phyloP scores from a whole-genome alignment of 169 alveolate genomes.

The Amoebophrya sp. region DNA sequence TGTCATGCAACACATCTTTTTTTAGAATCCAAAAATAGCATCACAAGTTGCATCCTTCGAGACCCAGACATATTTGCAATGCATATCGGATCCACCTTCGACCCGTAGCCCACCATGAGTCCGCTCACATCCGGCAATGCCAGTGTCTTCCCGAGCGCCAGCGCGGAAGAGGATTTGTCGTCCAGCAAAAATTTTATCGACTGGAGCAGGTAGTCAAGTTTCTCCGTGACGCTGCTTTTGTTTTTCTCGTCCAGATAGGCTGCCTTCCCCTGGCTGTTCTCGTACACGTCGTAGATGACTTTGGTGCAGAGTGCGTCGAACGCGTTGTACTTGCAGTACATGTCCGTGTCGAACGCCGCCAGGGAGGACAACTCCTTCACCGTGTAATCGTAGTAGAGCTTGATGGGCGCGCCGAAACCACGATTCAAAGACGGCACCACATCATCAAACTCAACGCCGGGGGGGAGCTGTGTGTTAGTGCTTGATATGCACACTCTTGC shows the following conservation, averaged over 20 bases:
- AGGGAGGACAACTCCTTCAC: slow-evolving; percentile 71
- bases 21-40: no score
- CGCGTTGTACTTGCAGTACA: slow-evolving; percentile 16
- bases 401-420: not conserved
- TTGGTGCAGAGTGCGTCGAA: not conserved
- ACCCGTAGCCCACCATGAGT: not conserved
- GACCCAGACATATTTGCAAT: no score
- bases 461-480: not conserved
- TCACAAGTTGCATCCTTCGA: no score
- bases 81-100: not conserved
- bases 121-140: not conserved
- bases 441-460: not conserved
- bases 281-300: not conserved
- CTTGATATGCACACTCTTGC: no score
- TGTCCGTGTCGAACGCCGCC: slow-evolving; percentile 75
- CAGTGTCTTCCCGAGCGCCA: not conserved
- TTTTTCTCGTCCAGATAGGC: no score
- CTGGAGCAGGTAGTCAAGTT: no score
- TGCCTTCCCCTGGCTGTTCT: not conserved
- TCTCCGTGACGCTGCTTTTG: no score
- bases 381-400: slow-evolving; percentile 53
- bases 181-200: no score
- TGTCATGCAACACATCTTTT: no score
- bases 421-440: not conserved
- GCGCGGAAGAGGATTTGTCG: not conserved